Base-by-base conservation (phyloP, 208 protist species). In the Leishmania martiniquensis region DNA sequence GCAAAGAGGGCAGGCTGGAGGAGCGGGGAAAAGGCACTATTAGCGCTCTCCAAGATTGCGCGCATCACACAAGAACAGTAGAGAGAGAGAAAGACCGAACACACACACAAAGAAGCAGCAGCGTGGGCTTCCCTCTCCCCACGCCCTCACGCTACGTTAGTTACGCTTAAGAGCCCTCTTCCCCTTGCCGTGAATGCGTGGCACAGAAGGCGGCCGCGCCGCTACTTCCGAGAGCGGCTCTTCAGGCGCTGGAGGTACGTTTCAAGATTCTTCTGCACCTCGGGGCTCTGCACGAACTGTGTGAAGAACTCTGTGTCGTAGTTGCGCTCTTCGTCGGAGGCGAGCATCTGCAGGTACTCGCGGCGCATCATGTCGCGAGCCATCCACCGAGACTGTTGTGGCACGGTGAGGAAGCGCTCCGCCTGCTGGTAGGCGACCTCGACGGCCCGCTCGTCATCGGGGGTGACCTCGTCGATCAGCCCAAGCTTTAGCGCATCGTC, bases 261-360 rank as follows among this genome's bases (percentile, higher is more conserved):
- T 39, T 77, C 88, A 9, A 95, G 81, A 75, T 80, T 86, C 78
- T 92, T 85, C 82, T 93, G 89, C 68, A 93, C 90, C 82, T 96
- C 89, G 0, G 90, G 83, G 82, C 84, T 92, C 71, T 80, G 79
- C 79, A 95, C 81, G 54, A 93, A 83, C 82, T 96, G 87, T 34
- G 82, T 82, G 63, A 92, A 82, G 72, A 93, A 96, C 84, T 96
- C 86, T 42, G 85, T 92, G 78, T 96, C 92, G 79, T 96, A 96
- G 57, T 88, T 82, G 71, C 90, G 87, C 57, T 96, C 92, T 77
- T 94, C 90, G 44, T 94, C 90, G 0, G 88, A 82, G 75, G 85
- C 86, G 32, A 96, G 77, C 79, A 92, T 78, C 83, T 92, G 90
- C 66, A 94, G 76, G 71, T 89, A 90, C 76, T 96, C 90, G 3